Evolutionary conservation across 2,329 filamentous ascomycete species (phyloP).

Genomic region (Fusarium neocosmosporiellum): DNA sequence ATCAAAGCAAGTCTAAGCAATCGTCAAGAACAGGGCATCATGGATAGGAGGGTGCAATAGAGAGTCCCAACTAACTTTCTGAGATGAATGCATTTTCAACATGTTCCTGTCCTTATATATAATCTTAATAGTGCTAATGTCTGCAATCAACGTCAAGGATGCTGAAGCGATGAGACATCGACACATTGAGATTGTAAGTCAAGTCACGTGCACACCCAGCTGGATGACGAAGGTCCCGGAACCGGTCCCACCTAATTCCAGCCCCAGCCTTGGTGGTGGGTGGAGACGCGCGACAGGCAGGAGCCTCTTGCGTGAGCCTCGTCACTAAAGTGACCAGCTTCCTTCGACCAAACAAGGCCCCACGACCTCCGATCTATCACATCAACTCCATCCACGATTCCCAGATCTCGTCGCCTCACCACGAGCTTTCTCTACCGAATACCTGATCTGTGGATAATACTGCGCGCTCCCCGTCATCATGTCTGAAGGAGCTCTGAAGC

Average conservation of each 20-base stretch:
- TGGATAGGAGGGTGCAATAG: no score
- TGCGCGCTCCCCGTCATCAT: slow-evolving; percentile 58
- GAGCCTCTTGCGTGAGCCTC: slow-evolving; percentile 53
- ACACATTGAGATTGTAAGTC: not conserved
- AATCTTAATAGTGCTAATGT: not conserved
- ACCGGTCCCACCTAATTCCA: slow-evolving; percentile 40
- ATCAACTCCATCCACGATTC: slow-evolving; percentile 32
- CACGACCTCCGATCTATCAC: slow-evolving; percentile 36
- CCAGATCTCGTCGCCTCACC: not conserved
- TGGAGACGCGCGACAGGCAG: slow-evolving; percentile 47
- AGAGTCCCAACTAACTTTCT: no score
- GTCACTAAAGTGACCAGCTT: slow-evolving; percentile 45
- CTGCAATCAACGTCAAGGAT: not conserved
- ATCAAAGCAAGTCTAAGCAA: no score
- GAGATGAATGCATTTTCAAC: no score
- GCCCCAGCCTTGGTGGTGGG: slow-evolving; percentile 24
- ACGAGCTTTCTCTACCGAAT: not conserved
- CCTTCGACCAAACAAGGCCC: slow-evolving; percentile 42
- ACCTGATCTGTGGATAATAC: slow-evolving; percentile 12
- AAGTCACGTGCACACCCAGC: slow-evolving; percentile 20
- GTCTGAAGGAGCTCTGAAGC: slow-evolving; percentile 87
- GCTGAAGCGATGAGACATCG: not conserved
- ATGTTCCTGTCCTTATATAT: no score
- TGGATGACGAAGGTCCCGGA: slow-evolving; percentile 22
- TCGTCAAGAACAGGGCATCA: no score